These are phyloP conservation scores for Tubosaeta brunneosetosa DNA, from an alignment of 768 basidiomycete genomes.

Conservation along the genomic window DNA sequence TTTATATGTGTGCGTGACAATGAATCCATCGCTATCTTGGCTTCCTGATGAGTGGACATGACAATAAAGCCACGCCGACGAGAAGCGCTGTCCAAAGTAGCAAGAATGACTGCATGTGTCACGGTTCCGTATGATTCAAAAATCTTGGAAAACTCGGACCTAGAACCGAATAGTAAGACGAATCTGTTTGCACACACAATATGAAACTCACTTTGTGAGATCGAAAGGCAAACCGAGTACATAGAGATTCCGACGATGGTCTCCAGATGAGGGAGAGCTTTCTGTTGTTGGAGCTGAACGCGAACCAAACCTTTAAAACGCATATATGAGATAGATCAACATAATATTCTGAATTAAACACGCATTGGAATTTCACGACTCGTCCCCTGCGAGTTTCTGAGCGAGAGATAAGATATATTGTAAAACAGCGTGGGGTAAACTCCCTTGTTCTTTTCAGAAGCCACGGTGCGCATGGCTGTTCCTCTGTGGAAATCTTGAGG, in stretches of 20 bases:
- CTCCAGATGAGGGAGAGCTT: conserved; percentile 25
- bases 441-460: conserved; percentile 9
- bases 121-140: conserved; percentile 67
- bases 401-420: conserved; percentile 5
- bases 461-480: neutral
- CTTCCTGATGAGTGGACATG: conserved; percentile 71
- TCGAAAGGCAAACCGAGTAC: conserved; percentile 82
- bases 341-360: conserved; percentile 22
- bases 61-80: conserved; percentile 81
- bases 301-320: conserved; percentile 35
- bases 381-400: conserved; percentile 19
- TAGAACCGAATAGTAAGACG: conserved; percentile 7
- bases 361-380: conserved; percentile 58
- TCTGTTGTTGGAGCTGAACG: conserved; percentile 9
- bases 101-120: conserved; percentile 73
- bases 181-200: neutral
- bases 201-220: conserved; percentile 58
- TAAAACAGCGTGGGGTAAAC: neutral
- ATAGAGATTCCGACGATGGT: conserved; percentile 72
- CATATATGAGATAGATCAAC: conserved; percentile 17
- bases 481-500: conserved; percentile 5
- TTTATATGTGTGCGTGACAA: conserved; percentile 68
- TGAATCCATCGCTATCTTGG: conserved; percentile 59
- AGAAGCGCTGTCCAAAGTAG: conserved; percentile 79
- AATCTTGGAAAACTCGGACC: conserved; percentile 53